These are phyloP conservation scores for Gossypium trilobum DNA, from an alignment of 441 rosid species.

Conservation along the genomic window DNA sequence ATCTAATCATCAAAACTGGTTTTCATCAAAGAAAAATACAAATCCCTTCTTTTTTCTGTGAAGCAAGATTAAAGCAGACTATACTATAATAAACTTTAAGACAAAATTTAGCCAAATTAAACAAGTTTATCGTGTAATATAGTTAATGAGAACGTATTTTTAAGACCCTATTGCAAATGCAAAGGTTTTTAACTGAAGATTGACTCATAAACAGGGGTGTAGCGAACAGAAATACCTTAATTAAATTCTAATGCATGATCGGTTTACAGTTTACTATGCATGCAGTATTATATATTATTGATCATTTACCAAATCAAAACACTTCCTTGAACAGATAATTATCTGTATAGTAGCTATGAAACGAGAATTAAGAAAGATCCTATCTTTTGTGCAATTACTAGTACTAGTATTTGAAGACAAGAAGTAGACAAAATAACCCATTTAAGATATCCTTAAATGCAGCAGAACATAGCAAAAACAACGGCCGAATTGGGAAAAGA, in stretches of 20 bases:
- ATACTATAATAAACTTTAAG: background rate
- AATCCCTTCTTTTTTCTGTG: background rate
- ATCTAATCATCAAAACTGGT: background rate
- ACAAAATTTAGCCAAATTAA: background rate
- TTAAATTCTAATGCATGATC: slow-evolving; percentile 4
- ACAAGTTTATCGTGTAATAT: background rate
- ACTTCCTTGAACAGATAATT: background rate
- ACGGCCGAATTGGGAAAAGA: background rate
- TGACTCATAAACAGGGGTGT: background rate
- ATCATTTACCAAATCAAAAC: background rate
- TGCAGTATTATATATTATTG: slow-evolving; percentile 1
- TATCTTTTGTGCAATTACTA: background rate
- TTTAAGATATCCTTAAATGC: background rate
- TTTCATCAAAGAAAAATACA: background rate
- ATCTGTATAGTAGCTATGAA: background rate
- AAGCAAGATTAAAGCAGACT: background rate
- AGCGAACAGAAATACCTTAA: background rate
- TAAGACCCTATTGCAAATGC: background rate
- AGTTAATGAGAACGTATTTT: background rate
- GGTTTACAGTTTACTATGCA: slow-evolving; percentile 6
- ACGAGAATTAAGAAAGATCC: slow-evolving; percentile 8
- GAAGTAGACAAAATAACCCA: background rate
- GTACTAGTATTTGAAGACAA: background rate
- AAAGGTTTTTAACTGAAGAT: slow-evolving; percentile 12
- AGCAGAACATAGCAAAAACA: background rate